A percentile compares a stretch with the other conserved stretches of the same genome.
phyloP scores from a whole-genome alignment of 306 rosid genomes.

The Acacia melanoxylon region DNA sequence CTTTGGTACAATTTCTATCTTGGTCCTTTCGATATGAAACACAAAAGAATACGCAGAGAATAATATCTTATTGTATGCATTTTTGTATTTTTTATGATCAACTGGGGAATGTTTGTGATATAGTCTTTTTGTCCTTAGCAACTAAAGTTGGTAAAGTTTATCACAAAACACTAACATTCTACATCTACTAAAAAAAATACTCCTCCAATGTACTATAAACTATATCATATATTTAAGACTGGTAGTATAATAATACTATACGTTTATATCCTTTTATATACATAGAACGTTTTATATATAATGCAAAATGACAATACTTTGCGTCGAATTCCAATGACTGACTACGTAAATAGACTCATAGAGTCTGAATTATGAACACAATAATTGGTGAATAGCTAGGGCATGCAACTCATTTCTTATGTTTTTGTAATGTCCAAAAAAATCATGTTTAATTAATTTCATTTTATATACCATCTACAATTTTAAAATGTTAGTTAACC shows the following conservation, averaged over 20 bases:
- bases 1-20: not conserved
- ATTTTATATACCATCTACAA: not conserved
- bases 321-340: too few relatives aligned
- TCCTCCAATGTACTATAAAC: too few relatives aligned
- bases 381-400: not conserved
- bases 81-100: not conserved
- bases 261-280: too few relatives aligned
- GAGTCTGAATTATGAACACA: too few relatives aligned
- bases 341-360: too few relatives aligned
- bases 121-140: not conserved
- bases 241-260: too few relatives aligned
- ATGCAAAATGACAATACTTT: too few relatives aligned
- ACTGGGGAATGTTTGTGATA: not conserved
- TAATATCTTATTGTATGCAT: not conserved
- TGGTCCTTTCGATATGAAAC: not conserved
- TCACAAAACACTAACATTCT: too few relatives aligned
- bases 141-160: too few relatives aligned
- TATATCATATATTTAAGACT: too few relatives aligned
- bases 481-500: not conserved
- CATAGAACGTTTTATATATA: too few relatives aligned
- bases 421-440: not conserved
- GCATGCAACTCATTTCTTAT: not conserved
- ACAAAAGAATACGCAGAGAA: slow-evolving; percentile 4
- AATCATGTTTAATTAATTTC: not conserved
- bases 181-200: too few relatives aligned